phyloP scores from a whole-genome alignment of 352 stramenopile species.

The Globisporangium alternatum region DNA sequence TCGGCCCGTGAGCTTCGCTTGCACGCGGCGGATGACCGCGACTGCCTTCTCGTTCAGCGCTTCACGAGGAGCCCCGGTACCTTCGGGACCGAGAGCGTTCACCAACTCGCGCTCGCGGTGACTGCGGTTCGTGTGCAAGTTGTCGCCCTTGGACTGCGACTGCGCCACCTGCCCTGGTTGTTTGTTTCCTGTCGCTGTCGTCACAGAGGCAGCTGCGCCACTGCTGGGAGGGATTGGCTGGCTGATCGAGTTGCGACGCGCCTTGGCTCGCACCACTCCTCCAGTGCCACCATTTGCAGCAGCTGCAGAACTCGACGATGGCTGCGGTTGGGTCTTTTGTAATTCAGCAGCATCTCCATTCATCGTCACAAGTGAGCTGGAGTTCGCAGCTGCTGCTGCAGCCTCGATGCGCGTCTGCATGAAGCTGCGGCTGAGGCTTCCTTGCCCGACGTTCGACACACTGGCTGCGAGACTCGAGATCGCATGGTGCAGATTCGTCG shows the following conservation, averaged over 20 bases:
- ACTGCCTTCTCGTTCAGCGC: constrained; percentile 95
- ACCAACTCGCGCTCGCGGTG: constrained; percentile 82
- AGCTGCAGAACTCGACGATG: constrained; percentile 7
- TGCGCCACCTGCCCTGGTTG: constrained; percentile 30
- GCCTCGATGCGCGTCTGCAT: constrained; percentile 39
- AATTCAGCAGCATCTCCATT: neutral
- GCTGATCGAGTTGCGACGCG: constrained; percentile 30
- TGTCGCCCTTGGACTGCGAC: constrained; percentile 51
- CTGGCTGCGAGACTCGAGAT: constrained; percentile 83
- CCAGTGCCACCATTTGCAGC: constrained; percentile 5
- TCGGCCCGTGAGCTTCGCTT: constrained; percentile 98
- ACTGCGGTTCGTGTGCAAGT: constrained; percentile 66
- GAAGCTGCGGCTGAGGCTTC: constrained; percentile 68
- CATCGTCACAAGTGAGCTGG: neutral
- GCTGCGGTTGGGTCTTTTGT: constrained; percentile 10
- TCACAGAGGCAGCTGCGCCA: neutral
- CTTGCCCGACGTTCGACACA: constrained; percentile 70
- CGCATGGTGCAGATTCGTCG: constrained; percentile 74
- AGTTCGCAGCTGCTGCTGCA: constrained; percentile 3
- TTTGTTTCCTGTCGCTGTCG: neutral
- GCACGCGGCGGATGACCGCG: constrained; percentile 96
- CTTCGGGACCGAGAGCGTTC: constrained; percentile 75
- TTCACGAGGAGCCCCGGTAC: constrained; percentile 72
- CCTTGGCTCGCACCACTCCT: constrained; percentile 25
- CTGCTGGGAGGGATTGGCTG: constrained; percentile 13